These are phyloP conservation scores for Botrytis pseudocinerea DNA, from an alignment of 2,329 filamentous ascomycete genomes.

Conservation along the genomic window DNA sequence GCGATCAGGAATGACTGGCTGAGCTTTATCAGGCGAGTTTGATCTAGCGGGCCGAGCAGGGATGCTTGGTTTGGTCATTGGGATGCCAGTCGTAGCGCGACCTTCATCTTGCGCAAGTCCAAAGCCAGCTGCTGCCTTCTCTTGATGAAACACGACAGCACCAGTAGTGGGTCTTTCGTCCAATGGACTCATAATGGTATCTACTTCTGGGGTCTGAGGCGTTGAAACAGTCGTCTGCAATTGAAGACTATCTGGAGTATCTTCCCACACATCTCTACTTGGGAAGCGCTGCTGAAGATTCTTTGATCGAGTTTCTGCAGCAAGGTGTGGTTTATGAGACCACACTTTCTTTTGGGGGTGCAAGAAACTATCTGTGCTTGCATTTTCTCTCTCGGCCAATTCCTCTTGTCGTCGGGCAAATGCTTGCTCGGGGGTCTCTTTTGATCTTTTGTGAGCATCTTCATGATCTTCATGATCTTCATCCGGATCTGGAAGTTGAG, in stretches of 20 bases:
- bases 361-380: conserved; percentile 52
- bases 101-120: conserved; percentile 32
- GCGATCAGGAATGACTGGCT: conserved; percentile 38
- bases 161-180: conserved; percentile 41
- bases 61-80: conserved; percentile 60
- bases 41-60: conserved; percentile 53
- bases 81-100: conserved; percentile 37
- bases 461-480: conserved; percentile 44
- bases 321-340: conserved; percentile 52
- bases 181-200: conserved; percentile 44
- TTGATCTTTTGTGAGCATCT: conserved; percentile 20
- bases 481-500: conserved; percentile 53
- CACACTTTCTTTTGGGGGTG: conserved; percentile 53
- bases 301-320: conserved; percentile 54
- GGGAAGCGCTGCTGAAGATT: conserved; percentile 72
- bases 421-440: conserved; percentile 56
- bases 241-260: conserved; percentile 79
- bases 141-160: conserved; percentile 38
- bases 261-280: conserved; percentile 93
- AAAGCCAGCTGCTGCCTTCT: conserved; percentile 33
- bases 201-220: conserved; percentile 51
- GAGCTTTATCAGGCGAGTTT: conserved; percentile 38
- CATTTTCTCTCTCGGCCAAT: conserved; percentile 58
- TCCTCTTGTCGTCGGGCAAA: conserved; percentile 68
- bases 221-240: conserved; percentile 72